These are phyloP conservation scores for Exophiala viscosa DNA, from an alignment of 2,329 filamentous ascomycete genomes.

Conservation along the genomic window DNA sequence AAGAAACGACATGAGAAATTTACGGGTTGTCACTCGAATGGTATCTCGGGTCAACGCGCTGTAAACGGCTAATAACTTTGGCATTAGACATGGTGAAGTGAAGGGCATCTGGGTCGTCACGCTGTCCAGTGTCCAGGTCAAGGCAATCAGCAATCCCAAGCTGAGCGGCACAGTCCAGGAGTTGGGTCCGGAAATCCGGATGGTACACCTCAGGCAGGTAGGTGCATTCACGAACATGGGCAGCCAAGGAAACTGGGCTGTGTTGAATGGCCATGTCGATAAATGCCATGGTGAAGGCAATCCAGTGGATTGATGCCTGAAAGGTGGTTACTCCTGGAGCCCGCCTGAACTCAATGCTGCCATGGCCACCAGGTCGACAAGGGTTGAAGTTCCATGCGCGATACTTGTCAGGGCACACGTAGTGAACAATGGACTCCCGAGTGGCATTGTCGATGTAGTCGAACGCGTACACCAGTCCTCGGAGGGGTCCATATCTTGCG, in stretches of 20 bases:
- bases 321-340: background rate
- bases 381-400: background rate
- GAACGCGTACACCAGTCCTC: background rate
- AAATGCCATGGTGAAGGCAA: background rate
- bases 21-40: too few relatives aligned
- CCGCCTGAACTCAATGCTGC: background rate
- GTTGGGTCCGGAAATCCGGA: background rate
- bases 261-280: too few relatives aligned
- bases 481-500: background rate
- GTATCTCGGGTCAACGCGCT: too few relatives aligned
- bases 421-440: background rate
- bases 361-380: background rate
- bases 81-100: too few relatives aligned
- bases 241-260: background rate
- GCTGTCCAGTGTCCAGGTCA: too few relatives aligned
- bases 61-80: too few relatives aligned
- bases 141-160: too few relatives aligned
- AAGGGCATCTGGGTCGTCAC: too few relatives aligned
- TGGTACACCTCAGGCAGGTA: background rate
- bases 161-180: background rate
- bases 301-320: background rate
- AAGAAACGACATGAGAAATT: background rate
- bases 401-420: constrained; percentile 1
- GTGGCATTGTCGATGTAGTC: background rate
- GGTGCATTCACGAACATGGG: background rate